These are phyloP conservation scores for Discostella stelligera DNA, from an alignment of 352 stramenopile genomes.

Conservation along the genomic window DNA sequence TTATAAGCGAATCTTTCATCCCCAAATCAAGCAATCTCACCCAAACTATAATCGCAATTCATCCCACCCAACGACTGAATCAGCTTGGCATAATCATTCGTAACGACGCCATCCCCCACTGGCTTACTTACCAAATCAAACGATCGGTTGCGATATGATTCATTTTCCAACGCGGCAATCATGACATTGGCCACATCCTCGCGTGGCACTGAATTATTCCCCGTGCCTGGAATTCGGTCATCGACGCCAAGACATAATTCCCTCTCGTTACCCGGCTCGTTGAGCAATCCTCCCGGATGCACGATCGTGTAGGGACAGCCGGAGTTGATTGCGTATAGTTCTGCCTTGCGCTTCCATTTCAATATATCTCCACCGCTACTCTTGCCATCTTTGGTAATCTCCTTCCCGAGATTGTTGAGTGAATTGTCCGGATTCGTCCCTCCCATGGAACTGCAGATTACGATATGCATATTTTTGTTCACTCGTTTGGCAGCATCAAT, in stretches of 20 bases:
- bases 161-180: constrained; percentile 57
- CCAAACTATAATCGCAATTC: constrained; percentile 71
- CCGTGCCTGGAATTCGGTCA: constrained; percentile 64
- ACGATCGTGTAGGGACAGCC: constrained; percentile 84
- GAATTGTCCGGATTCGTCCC: constrained; percentile 72
- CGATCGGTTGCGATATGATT: constrained; percentile 53
- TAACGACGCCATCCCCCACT: constrained; percentile 43
- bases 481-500: constrained; percentile 72
- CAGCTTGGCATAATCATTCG: constrained; percentile 51
- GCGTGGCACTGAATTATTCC: constrained; percentile 69
- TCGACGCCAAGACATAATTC: constrained; percentile 82
- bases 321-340: constrained; percentile 69
- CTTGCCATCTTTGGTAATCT: constrained; percentile 58
- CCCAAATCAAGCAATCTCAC: constrained; percentile 45
- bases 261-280: constrained; percentile 66
- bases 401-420: constrained; percentile 83
- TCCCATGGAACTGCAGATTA: constrained; percentile 67
- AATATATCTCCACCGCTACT: constrained; percentile 82
- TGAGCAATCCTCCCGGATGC: constrained; percentile 83
- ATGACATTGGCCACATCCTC: constrained; percentile 81
- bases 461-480: constrained; percentile 69
- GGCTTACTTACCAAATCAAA: constrained; percentile 70
- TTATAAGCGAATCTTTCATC: neutral
- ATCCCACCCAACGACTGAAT: constrained; percentile 52
- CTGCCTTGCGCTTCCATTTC: constrained; percentile 84